Evolutionary conservation across 2,329 filamentous ascomycete species (phyloP).

Genomic region (Sporothrix brunneoviolacea): DNA sequence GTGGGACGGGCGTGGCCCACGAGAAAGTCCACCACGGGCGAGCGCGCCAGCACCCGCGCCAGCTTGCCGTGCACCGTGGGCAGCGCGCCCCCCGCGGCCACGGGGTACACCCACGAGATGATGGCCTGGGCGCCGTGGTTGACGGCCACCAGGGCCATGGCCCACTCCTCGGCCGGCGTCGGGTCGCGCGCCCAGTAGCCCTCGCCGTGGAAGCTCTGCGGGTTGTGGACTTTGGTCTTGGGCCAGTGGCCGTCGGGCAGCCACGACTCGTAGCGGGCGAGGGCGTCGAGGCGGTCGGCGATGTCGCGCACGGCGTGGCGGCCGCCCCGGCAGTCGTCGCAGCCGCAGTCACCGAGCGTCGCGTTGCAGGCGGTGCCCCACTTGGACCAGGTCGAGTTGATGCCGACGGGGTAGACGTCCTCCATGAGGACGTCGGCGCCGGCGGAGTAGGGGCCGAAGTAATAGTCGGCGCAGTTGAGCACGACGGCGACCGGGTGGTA

Average conservation of each 20-base stretch:
- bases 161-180: constrained; percentile 35
- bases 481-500: constrained; percentile 55
- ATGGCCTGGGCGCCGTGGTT: constrained; percentile 39
- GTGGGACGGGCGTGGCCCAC: constrained; percentile 25
- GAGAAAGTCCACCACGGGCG: constrained; percentile 34
- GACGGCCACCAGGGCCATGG: constrained; percentile 38
- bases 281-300: constrained; percentile 28
- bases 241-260: constrained; percentile 34
- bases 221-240: constrained; percentile 37
- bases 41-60: constrained; percentile 29
- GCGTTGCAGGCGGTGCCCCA: constrained; percentile 52
- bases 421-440: constrained; percentile 52
- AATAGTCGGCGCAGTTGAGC: constrained; percentile 57
- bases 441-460: constrained; percentile 46
- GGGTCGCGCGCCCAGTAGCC: constrained; percentile 43
- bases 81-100: constrained; percentile 22
- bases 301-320: constrained; percentile 46
- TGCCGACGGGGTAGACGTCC: constrained; percentile 54
- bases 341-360: constrained; percentile 57
- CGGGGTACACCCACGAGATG: constrained; percentile 40
- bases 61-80: constrained; percentile 34
- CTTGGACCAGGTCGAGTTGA: constrained; percentile 47
- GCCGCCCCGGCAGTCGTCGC: constrained; percentile 51
- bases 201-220: constrained; percentile 42
- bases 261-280: constrained; percentile 33